These are phyloP conservation scores for Penicillium paradoxum DNA, from an alignment of 495 filamentous ascomycete genomes.

Conservation along the genomic window DNA sequence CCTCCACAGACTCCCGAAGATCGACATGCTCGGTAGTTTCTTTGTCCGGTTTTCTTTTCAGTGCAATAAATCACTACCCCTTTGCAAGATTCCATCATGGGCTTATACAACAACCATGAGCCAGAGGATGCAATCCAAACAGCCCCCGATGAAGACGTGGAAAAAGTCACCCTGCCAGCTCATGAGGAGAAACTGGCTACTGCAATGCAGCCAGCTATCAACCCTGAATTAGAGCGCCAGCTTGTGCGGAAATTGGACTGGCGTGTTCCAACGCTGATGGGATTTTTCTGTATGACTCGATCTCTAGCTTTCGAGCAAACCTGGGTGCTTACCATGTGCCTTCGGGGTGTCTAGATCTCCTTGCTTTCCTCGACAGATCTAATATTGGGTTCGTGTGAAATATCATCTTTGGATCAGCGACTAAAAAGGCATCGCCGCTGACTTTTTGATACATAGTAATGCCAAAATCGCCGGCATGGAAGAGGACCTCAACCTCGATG, in stretches of 20 bases:
- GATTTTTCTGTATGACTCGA: constrained; percentile 44
- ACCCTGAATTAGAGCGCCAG: constrained; percentile 51
- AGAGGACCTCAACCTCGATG: constrained; percentile 43
- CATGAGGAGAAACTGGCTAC: constrained; percentile 24
- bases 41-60: neutral
- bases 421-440: neutral
- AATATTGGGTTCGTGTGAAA: constrained; percentile 52
- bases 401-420: neutral
- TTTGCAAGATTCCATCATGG: constrained; percentile 17
- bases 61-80: neutral
- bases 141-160: constrained; percentile 22
- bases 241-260: constrained; percentile 57
- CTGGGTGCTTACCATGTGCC: neutral
- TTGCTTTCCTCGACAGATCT: constrained; percentile 64
- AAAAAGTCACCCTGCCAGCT: constrained; percentile 24
- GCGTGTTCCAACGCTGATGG: constrained; percentile 47
- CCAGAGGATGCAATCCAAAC: constrained; percentile 26
- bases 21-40: neutral
- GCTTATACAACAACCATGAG: constrained; percentile 26
- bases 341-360: constrained; percentile 43
- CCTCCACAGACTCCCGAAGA: neutral
- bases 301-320: neutral
- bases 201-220: constrained; percentile 25
- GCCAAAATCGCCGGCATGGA: constrained; percentile 55
- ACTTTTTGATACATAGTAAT: constrained; percentile 45